Evolutionary conservation across 352 stramenopile genomes (phyloP), one percentile per base, ranked within the genome.

Genomic region (Phytophthora pistaciae): DNA sequence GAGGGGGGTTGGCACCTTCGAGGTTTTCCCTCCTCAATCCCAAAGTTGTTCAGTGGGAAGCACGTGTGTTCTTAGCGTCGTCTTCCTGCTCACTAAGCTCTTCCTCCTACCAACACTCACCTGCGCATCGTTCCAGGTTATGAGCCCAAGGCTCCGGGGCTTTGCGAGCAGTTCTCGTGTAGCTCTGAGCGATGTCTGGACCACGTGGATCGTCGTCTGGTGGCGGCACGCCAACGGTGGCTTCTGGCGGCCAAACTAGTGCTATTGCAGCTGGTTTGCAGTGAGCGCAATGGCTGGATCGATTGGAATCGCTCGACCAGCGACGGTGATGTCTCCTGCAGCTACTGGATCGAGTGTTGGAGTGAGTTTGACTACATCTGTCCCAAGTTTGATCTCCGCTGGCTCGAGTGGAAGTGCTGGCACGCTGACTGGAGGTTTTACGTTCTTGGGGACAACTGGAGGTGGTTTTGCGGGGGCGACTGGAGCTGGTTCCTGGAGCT

Each of bases 181-280:
- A 57, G 25, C 50, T 57, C 50, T 42, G 27, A 57, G 50, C 7
- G 50, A 57, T 38, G 50, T 20, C 14, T 57, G 50, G 50, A 57
- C 25, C 16, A 36, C 42, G 3, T 42, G 27, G 21, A 18, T 40
- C 50, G 50, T 57, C 50, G 27, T 38, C 50, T 40, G 25, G 50
- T 57, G 25, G 25, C 21, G 25, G 14, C 25, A 40, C 48, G n/a
- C 48, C 48, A 54, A 54, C 20, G 2, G 48, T 29, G 48, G 48
- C 48, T 31, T 54, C 20, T 54, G 48, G 48, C 21, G 48, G 48
- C 21, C n/a, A 54, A 54, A 54, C 18, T 49, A 49, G 14, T 49
- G 42, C 42, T 49, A 23, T 10, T 49, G 23, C 42, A 14, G 5
- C 42, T 21, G 18, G 42, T 49, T 49, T 23, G 42, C 42, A 9